Evolutionary conservation across 345 rosid species (phyloP).

Genomic region (Excoecaria agallocha): DNA sequence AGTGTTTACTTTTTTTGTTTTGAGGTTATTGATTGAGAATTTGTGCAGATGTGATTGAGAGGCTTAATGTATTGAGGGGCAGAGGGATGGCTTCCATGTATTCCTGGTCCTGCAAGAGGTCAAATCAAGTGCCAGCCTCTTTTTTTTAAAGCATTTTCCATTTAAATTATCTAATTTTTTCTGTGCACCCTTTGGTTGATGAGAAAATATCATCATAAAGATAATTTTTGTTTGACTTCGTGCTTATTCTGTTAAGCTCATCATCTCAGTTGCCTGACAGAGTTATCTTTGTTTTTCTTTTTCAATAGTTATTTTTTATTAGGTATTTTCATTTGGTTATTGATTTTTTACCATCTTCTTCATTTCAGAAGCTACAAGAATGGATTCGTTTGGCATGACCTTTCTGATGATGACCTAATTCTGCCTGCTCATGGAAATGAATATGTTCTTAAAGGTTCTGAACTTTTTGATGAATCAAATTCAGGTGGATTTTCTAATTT

Average conservation of each 20-base stretch:
- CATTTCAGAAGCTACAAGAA: constrained; percentile 82
- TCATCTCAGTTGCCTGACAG: background rate
- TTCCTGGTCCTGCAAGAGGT: constrained; percentile 96
- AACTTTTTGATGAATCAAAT: constrained; percentile 66
- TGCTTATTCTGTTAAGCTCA: background rate
- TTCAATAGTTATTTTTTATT: too few relatives aligned
- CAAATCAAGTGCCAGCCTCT: background rate
- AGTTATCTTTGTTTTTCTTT: background rate
- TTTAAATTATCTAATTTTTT: background rate
- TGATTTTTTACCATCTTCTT: background rate
- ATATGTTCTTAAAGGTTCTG: constrained; percentile 93
- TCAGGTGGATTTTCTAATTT: constrained; percentile 41
- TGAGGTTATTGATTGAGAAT: background rate
- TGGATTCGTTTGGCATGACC: constrained; percentile 98
- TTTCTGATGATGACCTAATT: constrained; percentile 75
- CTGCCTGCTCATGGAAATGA: constrained; percentile 87
- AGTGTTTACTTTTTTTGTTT: background rate
- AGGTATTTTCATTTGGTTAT: background rate
- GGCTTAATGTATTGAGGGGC: constrained; percentile 89
- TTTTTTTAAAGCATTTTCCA: background rate
- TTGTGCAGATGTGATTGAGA: constrained; percentile 68
- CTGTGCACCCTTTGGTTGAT: constrained; percentile 12
- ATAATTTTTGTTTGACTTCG: too few relatives aligned
- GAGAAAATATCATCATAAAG: background rate
- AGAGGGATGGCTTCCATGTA: constrained; percentile 90